Evolutionary conservation across 2,329 filamentous ascomycete species (phyloP).

Genomic region (Penicillium sp.): DNA sequence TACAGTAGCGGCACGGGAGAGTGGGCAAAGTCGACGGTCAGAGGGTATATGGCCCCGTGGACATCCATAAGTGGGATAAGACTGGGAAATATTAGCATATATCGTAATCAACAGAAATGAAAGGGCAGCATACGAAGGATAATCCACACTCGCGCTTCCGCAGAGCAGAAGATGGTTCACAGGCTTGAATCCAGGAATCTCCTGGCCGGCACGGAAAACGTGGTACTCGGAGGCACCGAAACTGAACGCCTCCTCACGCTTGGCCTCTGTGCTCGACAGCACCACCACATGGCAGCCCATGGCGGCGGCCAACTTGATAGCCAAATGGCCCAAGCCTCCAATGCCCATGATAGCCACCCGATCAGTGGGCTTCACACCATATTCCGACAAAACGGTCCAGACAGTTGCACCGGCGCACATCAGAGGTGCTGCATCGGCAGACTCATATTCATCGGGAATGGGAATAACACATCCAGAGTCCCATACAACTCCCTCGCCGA

Average conservation of each 20-base stretch:
- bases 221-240: constrained; percentile 28
- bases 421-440: constrained; percentile 33
- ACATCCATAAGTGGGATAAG: constrained; percentile 27
- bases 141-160: constrained; percentile 25
- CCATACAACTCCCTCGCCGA: constrained; percentile 34
- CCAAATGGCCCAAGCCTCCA: constrained; percentile 69
- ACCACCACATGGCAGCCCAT: constrained; percentile 58
- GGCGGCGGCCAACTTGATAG: constrained; percentile 63
- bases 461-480: constrained; percentile 38
- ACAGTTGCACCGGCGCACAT: constrained; percentile 42
- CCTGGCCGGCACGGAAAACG: constrained; percentile 23
- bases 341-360: constrained; percentile 66
- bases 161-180: constrained; percentile 27
- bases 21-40: constrained; percentile 23
- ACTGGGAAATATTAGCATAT: constrained; percentile 12
- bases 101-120: neutral
- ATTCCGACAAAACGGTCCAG: constrained; percentile 58
- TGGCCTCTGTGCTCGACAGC: constrained; percentile 27
- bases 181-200: constrained; percentile 23
- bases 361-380: constrained; percentile 61
- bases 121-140: constrained; percentile 22
- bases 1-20: constrained; percentile 20
- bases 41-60: constrained; percentile 25
- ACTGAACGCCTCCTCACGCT: constrained; percentile 26
- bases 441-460: constrained; percentile 33